These are phyloP conservation scores for Pyronema omphalodes DNA, from an alignment of 495 filamentous ascomycete species.

Conservation along the genomic window DNA sequence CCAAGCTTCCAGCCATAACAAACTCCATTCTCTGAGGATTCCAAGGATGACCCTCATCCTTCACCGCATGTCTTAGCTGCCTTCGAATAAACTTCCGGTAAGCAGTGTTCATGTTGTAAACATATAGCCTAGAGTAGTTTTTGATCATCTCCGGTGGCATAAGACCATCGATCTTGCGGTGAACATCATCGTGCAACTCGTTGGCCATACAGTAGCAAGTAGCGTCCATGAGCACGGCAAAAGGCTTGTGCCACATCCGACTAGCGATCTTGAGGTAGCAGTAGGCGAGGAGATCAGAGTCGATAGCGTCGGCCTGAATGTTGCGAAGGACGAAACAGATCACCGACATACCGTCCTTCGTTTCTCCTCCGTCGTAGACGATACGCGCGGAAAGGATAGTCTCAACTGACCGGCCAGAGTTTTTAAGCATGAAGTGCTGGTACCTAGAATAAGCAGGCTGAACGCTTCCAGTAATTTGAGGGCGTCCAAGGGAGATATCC, in stretches of 20 bases:
- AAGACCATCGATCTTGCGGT: slow-evolving; percentile 37
- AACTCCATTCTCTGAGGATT: slow-evolving; percentile 43
- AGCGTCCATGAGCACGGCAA: slow-evolving; percentile 44
- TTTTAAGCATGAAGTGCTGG: slow-evolving; percentile 50
- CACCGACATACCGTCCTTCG: slow-evolving; percentile 45
- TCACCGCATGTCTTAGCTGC: slow-evolving; percentile 36
- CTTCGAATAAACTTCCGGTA: slow-evolving; percentile 44
- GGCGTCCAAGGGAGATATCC: slow-evolving; percentile 44
- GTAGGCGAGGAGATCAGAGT: slow-evolving; percentile 42
- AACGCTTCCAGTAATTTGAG: slow-evolving; percentile 37
- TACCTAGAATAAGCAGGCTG: slow-evolving; percentile 45
- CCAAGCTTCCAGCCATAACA: slow-evolving; percentile 38
- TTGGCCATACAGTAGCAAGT: slow-evolving; percentile 45
- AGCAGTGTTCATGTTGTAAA: slow-evolving; percentile 53
- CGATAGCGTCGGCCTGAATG: slow-evolving; percentile 39
- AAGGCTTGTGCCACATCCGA: slow-evolving; percentile 46
- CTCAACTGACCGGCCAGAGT: slow-evolving; percentile 42
- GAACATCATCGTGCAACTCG: slow-evolving; percentile 41
- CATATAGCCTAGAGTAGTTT: slow-evolving; percentile 38
- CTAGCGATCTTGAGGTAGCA: slow-evolving; percentile 51
- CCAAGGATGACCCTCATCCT: slow-evolving; percentile 34
- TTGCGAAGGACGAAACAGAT: slow-evolving; percentile 48
- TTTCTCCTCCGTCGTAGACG: slow-evolving; percentile 50
- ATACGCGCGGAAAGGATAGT: slow-evolving; percentile 40
- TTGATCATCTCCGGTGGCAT: slow-evolving; percentile 39